phyloP scores from a whole-genome alignment of 306 rosid species.

The Acacia crassicarpa region DNA sequence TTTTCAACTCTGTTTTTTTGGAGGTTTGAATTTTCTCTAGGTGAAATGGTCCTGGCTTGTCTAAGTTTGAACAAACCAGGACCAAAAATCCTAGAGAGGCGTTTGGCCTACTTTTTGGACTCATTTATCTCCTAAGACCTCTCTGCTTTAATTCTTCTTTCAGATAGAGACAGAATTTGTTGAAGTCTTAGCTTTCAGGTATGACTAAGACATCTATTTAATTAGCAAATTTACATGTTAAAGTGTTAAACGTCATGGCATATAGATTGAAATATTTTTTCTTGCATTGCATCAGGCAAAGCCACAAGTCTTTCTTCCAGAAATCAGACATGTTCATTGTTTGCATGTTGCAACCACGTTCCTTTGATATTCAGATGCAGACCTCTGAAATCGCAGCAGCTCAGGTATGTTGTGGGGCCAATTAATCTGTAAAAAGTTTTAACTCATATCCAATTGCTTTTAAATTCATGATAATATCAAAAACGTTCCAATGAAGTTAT shows the following conservation, averaged over 20 bases:
- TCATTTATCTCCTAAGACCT: slow-evolving; percentile 16
- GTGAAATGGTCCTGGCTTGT: neutral
- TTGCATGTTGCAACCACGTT: slow-evolving; percentile 69
- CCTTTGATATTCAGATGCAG: slow-evolving; percentile 59
- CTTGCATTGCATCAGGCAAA: slow-evolving; percentile 62
- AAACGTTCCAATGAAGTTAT: neutral
- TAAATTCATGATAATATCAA: neutral
- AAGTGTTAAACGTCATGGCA: neutral
- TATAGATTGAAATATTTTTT: slow-evolving; percentile 1
- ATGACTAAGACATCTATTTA: slow-evolving; percentile 11
- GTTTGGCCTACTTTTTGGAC: neutral
- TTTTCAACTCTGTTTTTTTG: slow-evolving; percentile 9
- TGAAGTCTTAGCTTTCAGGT: slow-evolving; percentile 89
- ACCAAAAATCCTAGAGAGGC: neutral
- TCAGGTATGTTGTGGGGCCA: slow-evolving; percentile 46
- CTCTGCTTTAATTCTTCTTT: slow-evolving; percentile 30
- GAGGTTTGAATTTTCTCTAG: neutral
- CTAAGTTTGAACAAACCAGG: neutral
- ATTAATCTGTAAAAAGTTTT: neutral
- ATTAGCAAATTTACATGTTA: neutral
- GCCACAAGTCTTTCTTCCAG: slow-evolving; percentile 66
- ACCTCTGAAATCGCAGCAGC: slow-evolving; percentile 64
- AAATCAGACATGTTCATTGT: slow-evolving; percentile 78
- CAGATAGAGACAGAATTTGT: slow-evolving; percentile 75
- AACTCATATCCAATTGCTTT: neutral